Percentiles rank a stretch among this genome's conserved stretches.
Conservation (phyloP, 176 grass and related monocot species). For the Lolium multiflorum region DNA sequence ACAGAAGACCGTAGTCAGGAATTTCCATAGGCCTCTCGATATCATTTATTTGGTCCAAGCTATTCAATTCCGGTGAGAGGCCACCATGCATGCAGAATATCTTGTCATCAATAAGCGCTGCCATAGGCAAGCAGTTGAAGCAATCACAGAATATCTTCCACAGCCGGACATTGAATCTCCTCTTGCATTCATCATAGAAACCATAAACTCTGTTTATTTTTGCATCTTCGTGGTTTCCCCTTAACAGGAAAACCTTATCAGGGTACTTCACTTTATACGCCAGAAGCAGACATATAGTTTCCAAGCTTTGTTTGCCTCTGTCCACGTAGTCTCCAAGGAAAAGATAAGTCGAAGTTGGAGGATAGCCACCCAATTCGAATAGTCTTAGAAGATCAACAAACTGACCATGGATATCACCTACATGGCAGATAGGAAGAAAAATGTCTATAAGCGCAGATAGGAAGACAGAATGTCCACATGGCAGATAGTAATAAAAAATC, state of each 20-base stretch:
- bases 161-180: conserved; percentile 77
- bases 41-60: conserved; percentile 72
- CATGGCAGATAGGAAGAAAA: conserved; percentile 19
- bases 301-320: conserved; percentile 81
- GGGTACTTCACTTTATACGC: conserved; percentile 83
- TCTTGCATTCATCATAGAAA: conserved; percentile 91
- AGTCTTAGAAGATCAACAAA: conserved; percentile 75
- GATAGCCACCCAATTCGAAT: conserved; percentile 78
- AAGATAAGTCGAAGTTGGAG: conserved; percentile 75
- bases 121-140: conserved; percentile 85
- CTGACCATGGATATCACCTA: conserved; percentile 83
- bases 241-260: conserved; percentile 75
- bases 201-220: conserved; percentile 86
- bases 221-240: conserved; percentile 84
- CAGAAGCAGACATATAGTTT: conserved; percentile 79
- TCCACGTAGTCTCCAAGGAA: conserved; percentile 89
- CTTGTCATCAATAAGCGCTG: conserved; percentile 72
- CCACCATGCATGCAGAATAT: conserved; percentile 85
- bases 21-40: conserved; percentile 77
- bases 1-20: conserved; percentile 77
- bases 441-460: conserved; percentile 36
- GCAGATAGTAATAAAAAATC: conserved; percentile 5
- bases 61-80: conserved; percentile 75
- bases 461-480: conserved; percentile 19
- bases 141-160: conserved; percentile 90